A percentile compares a stretch with the other conserved stretches of the same genome.
These are phyloP conservation scores for Pleurotus pulmonarius DNA, from an alignment of 768 basidiomycete genomes.

Conservation along the genomic window DNA sequence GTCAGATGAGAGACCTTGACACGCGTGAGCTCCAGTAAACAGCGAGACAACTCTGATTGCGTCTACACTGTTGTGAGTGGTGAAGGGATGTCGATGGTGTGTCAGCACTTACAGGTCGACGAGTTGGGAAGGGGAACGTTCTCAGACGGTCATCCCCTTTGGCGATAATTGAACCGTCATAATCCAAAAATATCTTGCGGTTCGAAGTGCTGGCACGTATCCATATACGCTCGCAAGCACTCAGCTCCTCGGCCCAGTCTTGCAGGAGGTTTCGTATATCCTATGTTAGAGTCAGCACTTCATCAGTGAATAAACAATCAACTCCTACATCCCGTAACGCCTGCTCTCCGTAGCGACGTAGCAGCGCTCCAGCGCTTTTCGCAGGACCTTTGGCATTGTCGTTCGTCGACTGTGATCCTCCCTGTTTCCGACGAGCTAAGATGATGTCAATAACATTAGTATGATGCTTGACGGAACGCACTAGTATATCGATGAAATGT, in stretches of 20 bases:
- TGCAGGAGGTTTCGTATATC: constrained; percentile 82
- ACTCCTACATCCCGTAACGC: constrained; percentile 75
- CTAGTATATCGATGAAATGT: constrained; percentile 99
- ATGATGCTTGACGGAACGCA: constrained; percentile 34
- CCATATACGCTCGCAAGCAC: constrained; percentile 86
- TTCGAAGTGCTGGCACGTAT: constrained; percentile 88
- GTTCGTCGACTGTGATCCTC: constrained; percentile 88
- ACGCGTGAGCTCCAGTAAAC: constrained; percentile 79
- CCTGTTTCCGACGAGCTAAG: constrained; percentile 93
- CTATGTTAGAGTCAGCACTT: constrained; percentile 30
- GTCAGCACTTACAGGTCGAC: constrained; percentile 70
- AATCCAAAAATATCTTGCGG: constrained; percentile 85
- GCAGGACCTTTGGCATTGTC: constrained; percentile 93
- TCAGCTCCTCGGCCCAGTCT: constrained; percentile 87
- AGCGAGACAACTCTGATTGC: constrained; percentile 83
- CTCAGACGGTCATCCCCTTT: constrained; percentile 79
- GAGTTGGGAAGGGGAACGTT: constrained; percentile 94
- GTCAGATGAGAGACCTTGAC: constrained; percentile 86
- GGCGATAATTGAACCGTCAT: constrained; percentile 70
- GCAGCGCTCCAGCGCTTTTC: constrained; percentile 88
- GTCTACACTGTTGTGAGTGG: constrained; percentile 47
- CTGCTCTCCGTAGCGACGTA: constrained; percentile 94
- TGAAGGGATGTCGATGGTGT: background rate
- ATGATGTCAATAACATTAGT: constrained; percentile 1
- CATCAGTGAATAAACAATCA: background rate